Conservation (phyloP, 257 asterid genomes). For the Gardenia jasminoides region DNA sequence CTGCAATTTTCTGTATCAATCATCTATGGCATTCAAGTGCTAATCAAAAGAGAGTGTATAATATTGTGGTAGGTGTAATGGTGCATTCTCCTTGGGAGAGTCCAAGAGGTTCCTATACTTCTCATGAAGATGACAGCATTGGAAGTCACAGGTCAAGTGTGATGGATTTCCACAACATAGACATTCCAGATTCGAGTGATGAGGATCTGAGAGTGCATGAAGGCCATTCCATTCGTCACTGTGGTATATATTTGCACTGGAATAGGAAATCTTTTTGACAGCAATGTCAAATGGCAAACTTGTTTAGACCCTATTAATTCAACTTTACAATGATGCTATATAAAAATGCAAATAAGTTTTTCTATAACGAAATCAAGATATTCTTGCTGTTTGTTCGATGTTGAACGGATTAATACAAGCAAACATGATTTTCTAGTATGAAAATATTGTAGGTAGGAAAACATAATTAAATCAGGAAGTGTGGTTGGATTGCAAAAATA, state of each 20-base stretch:
- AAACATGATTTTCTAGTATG: too few species aligned
- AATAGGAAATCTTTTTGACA: too few species aligned
- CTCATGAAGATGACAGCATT: neutral
- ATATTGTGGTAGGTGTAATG: constrained; percentile 23
- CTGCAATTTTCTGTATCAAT: neutral
- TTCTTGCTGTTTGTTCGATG: too few species aligned
- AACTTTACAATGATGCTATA: too few species aligned
- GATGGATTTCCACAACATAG: constrained; percentile 1
- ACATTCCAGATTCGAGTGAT: constrained; percentile 23
- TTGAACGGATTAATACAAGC: too few species aligned
- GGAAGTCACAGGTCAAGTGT: constrained; percentile 13
- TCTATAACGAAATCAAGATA: too few species aligned
- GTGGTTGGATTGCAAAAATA: too few species aligned
- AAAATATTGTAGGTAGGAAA: too few species aligned
- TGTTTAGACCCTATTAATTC: too few species aligned
- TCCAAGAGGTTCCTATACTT: neutral
- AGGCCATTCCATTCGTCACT: neutral
- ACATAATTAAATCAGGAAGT: too few species aligned
- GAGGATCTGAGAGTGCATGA: constrained; percentile 9
- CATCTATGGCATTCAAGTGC: neutral
- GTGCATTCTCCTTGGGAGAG: constrained; percentile 35
- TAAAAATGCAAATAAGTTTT: too few species aligned
- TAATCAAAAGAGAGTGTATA: neutral
- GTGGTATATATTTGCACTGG: constrained; percentile 3
- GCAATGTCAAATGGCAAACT: too few species aligned